Conservation (phyloP, 345 rosid genomes). For the Linum usitatissimum region DNA sequence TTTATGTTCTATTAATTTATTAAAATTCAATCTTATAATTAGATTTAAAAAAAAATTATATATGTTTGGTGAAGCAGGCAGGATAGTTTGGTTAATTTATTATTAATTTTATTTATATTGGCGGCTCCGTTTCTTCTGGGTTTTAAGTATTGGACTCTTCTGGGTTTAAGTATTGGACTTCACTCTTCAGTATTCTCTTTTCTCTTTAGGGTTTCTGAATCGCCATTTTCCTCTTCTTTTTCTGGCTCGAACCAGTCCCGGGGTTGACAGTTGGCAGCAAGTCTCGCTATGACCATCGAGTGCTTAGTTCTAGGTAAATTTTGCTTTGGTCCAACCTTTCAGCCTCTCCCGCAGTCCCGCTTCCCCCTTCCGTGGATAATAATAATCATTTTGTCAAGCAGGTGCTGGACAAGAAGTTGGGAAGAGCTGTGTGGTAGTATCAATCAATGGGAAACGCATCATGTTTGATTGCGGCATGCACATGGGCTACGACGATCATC, state of each 20-base stretch:
- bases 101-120: too few relatives aligned
- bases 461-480: conserved; percentile 99
- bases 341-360: not conserved
- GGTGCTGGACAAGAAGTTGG: conserved; percentile 98
- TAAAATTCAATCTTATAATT: too few relatives aligned
- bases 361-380: not conserved
- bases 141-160: too few relatives aligned
- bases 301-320: conserved; percentile 61
- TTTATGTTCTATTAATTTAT: too few relatives aligned
- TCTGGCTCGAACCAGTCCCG: not conserved
- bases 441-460: conserved; percentile 66
- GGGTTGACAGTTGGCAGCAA: not conserved
- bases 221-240: not conserved
- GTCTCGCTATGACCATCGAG: conserved; percentile 55
- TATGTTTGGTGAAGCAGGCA: too few relatives aligned
- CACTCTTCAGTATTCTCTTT: too few relatives aligned
- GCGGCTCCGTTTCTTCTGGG: too few relatives aligned
- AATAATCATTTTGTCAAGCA: conserved; percentile 10
- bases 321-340: conserved; percentile 10
- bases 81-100: too few relatives aligned
- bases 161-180: too few relatives aligned
- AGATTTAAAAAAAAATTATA: too few relatives aligned
- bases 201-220: too few relatives aligned
- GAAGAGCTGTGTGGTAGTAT: conserved; percentile 89
- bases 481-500: conserved; percentile 76